Evolutionary conservation across 192 early-diverging fungal species (phyloP), one percentile per base, ranked within the genome.

Genomic region (Backusella tuberculispora): DNA sequence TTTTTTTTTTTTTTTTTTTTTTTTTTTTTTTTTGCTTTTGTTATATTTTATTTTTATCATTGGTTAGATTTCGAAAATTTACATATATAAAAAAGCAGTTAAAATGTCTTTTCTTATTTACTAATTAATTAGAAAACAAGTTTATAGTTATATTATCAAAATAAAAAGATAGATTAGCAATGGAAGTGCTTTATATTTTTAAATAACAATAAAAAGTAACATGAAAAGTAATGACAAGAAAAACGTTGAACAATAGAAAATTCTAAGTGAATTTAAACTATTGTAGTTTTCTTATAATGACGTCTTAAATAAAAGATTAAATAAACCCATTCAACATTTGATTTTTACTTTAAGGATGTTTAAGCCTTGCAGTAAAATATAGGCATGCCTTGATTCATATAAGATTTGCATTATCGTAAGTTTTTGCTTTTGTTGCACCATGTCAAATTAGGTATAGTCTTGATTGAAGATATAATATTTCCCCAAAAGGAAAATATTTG

Each of bases 401-500:
- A 60, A 60, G 26, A 26, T 60, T 60, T 0, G 26, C 21, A 60
- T 60, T 60, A 60, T 60, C 53, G 53, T 60, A 60, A 60, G 53
- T 26, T 60, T 26, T 60, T 60, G 17, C 3, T 3, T 5, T 4
- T 24, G 7, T 60, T 5, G 53, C 24, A 5, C 53, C 21, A 26
- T 60, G 53, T 60, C 9, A 26, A 60, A 60, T 60, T 60, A 26
- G 53, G 53, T 9, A 60, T 60, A 60, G 53, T 24, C 12, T 60
- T 26, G 13, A 12, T 4, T 60, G 50, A 56, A 56, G 50, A 60
- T 12, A 60, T 60, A 60, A 24, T 26, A 60, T 60, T 60, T 26
- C 53, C 53, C 8, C 26, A 60, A 60, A 60, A 60, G 12, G 53
- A 60, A 60, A 12, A 3, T 60, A n/a, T 6, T 24, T 26, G 50